A percentile compares a stretch with the other conserved stretches of the same genome.
These are phyloP conservation scores for Entonaema liquescens DNA, from an alignment of 495 filamentous ascomycete species.

Conservation along the genomic window DNA sequence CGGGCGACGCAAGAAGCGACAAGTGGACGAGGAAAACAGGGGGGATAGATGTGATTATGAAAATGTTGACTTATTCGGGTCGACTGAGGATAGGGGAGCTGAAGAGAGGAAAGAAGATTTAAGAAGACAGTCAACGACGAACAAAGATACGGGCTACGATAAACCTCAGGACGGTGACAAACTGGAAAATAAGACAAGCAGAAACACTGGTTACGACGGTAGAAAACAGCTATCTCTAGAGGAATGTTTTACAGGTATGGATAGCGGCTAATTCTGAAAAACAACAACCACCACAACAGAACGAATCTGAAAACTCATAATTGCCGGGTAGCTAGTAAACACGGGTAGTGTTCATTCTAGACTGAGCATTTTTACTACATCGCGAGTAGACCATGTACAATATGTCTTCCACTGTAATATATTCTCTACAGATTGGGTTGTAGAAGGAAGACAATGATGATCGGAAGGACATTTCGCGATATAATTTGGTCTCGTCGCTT, in stretches of 20 bases:
- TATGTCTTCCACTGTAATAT: too few relatives aligned
- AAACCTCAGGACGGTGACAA: neutral
- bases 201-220: neutral
- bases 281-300: neutral
- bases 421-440: too few relatives aligned
- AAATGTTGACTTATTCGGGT: neutral
- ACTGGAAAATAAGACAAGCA: neutral
- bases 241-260: too few relatives aligned
- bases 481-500: too few relatives aligned
- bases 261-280: neutral
- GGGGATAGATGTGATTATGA: neutral
- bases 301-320: neutral
- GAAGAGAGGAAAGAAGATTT: neutral
- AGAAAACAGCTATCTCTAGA: too few relatives aligned
- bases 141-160: slow-evolving; percentile 1
- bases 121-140: neutral
- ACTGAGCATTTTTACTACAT: too few relatives aligned
- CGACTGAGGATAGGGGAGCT: neutral
- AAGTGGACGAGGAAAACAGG: neutral
- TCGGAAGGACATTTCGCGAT: too few relatives aligned
- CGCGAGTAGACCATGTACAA: too few relatives aligned
- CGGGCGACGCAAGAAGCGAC: neutral
- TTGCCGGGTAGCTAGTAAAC: too few relatives aligned
- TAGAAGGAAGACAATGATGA: too few relatives aligned
- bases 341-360: neutral